Evolutionary conservation across 1,284 basidiomycete species (phyloP), one percentile per base, ranked within the genome.

Genomic region (Cryptococcus sp.): DNA sequence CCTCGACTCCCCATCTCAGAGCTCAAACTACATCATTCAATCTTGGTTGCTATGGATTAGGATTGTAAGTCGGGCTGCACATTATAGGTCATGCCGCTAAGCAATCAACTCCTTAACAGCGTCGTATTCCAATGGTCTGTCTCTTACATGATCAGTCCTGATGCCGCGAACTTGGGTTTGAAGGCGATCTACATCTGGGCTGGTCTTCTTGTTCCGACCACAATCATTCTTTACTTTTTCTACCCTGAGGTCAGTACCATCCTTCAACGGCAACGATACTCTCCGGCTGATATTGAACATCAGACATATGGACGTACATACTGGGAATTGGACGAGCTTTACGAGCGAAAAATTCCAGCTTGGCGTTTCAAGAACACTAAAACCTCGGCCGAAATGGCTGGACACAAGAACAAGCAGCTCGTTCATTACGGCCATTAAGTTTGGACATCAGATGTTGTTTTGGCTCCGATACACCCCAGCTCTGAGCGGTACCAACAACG

Each of bases 261-360:
- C 27, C 8, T n/a, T 35, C 23, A 22, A 23, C 20, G 4, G 17
- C 45, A 35, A 23, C 8, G 17, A 16, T 27, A 25, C 23, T 5
- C 6, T 22, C 45, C 40, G 27, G 17, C 43, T 38, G 23, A 41
- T 11, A 25, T 22, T 19, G 25, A 11, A 16, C 30, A 35, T 39
- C 43, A 65, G 63, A 65, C 63, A 6, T 52, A 60, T 27, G 61
- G 61, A 22, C 57, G 63, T 50, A 60, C 58, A 13, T 75, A 69
- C 60, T 63, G 61, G 41, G 77, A 78, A 62, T 60, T 78, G 30
- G 76, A 77, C 63, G 67, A 77, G 60, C 69, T 78, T 27, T 78
- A 73, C 62, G 72, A 78, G 55, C 54, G 66, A 50, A 62, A 61
- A 20, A 63, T 78, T 42, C 75, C 75, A 10, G 74, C 76, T 11